Conservation (phyloP, 1,284 basidiomycete species). For the Apiotrichum gracile region DNA sequence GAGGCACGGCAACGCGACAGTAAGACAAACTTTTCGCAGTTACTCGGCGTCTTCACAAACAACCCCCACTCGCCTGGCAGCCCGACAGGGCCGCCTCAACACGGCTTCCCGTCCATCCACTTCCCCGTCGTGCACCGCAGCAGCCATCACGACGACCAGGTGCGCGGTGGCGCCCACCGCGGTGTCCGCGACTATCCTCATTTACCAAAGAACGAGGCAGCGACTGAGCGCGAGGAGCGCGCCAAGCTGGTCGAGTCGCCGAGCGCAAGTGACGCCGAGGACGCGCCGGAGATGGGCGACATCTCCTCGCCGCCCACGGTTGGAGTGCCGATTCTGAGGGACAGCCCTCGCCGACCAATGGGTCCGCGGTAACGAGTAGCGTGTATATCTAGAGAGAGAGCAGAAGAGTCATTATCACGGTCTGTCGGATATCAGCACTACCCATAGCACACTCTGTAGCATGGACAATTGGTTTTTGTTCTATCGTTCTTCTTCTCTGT, state of each 20-base stretch:
- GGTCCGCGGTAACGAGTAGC: not conserved
- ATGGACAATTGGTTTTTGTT: not conserved
- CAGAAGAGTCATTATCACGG: not conserved
- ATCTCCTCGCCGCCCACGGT: not conserved
- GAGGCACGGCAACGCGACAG: not conserved
- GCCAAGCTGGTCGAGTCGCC: slow-evolving; percentile 20
- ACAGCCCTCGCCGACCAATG: not conserved
- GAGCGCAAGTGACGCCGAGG: not conserved
- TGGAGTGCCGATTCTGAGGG: too few species aligned
- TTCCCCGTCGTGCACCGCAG: not conserved
- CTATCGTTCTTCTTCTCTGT: not conserved
- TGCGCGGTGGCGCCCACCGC: slow-evolving; percentile 24
- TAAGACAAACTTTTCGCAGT: slow-evolving; percentile 1
- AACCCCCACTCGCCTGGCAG: not conserved
- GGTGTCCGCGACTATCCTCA: slow-evolving; percentile 36
- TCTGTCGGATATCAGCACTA: too few species aligned
- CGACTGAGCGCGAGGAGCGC: slow-evolving; percentile 31
- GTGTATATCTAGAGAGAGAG: not conserved
- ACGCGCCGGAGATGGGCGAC: not conserved
- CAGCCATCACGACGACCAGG: not conserved
- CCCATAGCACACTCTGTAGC: not conserved
- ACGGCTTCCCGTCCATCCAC: not conserved
- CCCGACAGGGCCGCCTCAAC: not conserved
- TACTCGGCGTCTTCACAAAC: slow-evolving; percentile 8
- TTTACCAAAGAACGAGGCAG: slow-evolving; percentile 17